phyloP scores from a whole-genome alignment of 208 protist species.

The Trypanosoma lewisi region DNA sequence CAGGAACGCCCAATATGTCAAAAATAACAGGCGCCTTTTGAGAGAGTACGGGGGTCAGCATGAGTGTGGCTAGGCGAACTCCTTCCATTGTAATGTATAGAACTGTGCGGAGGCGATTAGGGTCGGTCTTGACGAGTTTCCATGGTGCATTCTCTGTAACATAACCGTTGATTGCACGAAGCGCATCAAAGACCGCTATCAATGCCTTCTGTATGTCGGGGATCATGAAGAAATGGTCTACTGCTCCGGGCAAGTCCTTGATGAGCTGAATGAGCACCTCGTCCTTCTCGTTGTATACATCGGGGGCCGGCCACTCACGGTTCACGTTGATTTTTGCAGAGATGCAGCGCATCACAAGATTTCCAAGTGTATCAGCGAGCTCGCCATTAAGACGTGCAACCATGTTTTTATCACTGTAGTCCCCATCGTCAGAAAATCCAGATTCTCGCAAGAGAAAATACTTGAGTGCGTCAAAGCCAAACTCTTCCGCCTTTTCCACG shows the following conservation, averaged over 20 bases:
- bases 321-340: conserved; percentile 83
- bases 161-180: conserved; percentile 87
- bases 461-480: conserved; percentile 90
- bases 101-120: conserved; percentile 71
- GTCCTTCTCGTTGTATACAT: conserved; percentile 67
- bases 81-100: conserved; percentile 91
- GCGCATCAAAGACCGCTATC: conserved; percentile 82
- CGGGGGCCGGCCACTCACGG: conserved; percentile 66
- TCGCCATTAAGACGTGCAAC: conserved; percentile 87
- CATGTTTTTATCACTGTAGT: conserved; percentile 93
- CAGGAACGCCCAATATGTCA: conserved; percentile 82
- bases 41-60: conserved; percentile 87
- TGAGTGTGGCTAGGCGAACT: conserved; percentile 70
- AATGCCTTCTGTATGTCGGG: conserved; percentile 87
- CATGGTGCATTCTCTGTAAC: conserved; percentile 91
- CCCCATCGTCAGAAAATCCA: conserved; percentile 93
- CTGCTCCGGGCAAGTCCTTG: conserved; percentile 62
- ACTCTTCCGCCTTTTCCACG: conserved; percentile 75
- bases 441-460: conserved; percentile 97
- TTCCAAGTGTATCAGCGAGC: conserved; percentile 94
- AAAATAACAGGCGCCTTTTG: conserved; percentile 79
- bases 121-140: conserved; percentile 88
- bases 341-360: conserved; percentile 87
- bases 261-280: conserved; percentile 53
- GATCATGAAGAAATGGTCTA: conserved; percentile 82